Conservation (phyloP, 306 rosid species). For the Crotalaria pallida region DNA sequence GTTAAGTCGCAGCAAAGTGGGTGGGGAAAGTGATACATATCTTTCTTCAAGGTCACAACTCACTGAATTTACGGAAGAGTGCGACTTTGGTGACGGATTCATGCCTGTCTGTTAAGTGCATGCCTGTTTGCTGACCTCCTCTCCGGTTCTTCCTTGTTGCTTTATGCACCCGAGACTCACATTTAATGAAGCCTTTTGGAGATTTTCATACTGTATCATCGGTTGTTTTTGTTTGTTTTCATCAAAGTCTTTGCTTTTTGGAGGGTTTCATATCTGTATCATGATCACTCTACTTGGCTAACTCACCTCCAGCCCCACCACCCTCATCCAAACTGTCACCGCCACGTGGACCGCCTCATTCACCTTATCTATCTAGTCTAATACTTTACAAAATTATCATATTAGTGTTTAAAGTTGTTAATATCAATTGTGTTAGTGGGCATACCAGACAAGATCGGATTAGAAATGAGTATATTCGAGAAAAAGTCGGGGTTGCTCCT, state of each 20-base stretch:
- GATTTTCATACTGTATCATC: too few species aligned
- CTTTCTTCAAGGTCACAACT: neutral
- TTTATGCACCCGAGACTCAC: neutral
- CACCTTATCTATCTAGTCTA: conserved; percentile 25
- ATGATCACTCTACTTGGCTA: neutral
- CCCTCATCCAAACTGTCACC: conserved; percentile 7
- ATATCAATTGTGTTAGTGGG: too few species aligned
- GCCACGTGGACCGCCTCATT: conserved; percentile 12
- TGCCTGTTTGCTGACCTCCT: neutral
- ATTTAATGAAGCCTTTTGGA: too few species aligned
- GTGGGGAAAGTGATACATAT: neutral
- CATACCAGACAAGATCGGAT: too few species aligned
- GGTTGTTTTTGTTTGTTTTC: neutral
- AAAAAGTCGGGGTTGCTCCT: too few species aligned
- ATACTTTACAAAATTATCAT: too few species aligned
- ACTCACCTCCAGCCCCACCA: conserved; percentile 22
- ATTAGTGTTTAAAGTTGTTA: too few species aligned
- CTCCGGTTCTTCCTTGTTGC: neutral
- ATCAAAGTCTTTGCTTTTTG: neutral
- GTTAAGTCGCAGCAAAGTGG: neutral
- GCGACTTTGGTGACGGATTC: neutral
- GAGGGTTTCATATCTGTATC: too few species aligned
- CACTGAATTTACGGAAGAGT: conserved; percentile 6
- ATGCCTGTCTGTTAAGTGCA: neutral
- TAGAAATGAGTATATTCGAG: too few species aligned